Evolutionary conservation across 108 stramenopile species (phyloP).

Genomic region (Nitzschia putrida): DNA sequence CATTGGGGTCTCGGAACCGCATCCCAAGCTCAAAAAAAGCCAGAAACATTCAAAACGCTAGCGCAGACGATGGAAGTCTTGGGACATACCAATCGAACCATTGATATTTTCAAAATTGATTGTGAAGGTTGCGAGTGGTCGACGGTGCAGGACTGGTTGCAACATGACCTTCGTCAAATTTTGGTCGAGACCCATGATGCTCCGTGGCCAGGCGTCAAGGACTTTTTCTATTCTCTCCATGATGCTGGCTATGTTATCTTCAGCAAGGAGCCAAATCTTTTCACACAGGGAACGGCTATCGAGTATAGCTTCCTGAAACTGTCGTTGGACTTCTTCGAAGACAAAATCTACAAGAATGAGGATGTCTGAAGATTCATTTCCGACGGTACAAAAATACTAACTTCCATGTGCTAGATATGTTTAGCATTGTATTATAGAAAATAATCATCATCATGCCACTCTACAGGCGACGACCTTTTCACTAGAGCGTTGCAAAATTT

Average conservation of each 20-base stretch:
- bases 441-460: no score
- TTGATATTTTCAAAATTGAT: conserved; percentile 69
- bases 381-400: no score
- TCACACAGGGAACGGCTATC: conserved; percentile 22
- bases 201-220: conserved; percentile 4
- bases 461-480: no score
- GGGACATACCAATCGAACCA: conserved; percentile 51
- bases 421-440: no score
- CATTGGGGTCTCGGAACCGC: conserved; percentile 44
- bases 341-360: conserved; percentile 7
- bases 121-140: conserved; percentile 62
- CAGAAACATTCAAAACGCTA: conserved; percentile 12
- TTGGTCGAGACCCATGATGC: conserved; percentile 51
- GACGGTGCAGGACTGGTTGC: conserved; percentile 38
- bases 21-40: conserved; percentile 5
- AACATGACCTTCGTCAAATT: conserved; percentile 39
- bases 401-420: no score
- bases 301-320: conserved; percentile 38
- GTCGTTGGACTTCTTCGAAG: conserved; percentile 7
- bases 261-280: conserved; percentile 61
- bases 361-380: no score
- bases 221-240: conserved; percentile 44
- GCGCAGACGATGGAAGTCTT: conserved; percentile 42
- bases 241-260: conserved; percentile 53
- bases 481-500: no score